Percentiles rank a stretch among this genome's conserved stretches.
Conservation (phyloP, 768 basidiomycete genomes). For the Termitomyces heimii region DNA sequence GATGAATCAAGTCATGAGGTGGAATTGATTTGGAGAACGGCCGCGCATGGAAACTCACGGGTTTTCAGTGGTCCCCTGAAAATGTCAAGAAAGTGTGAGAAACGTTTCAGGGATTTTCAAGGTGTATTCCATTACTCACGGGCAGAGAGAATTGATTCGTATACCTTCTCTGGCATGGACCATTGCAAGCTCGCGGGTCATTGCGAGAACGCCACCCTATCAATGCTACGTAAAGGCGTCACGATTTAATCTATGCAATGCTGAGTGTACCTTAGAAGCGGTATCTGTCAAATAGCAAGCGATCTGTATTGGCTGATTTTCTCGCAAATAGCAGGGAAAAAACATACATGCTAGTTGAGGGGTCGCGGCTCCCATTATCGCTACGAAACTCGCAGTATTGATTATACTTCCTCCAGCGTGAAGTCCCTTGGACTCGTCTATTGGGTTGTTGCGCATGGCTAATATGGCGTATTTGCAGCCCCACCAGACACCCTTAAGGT, state of each 20-base stretch:
- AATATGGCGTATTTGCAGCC: conserved; percentile 96
- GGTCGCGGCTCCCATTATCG: conserved; percentile 91
- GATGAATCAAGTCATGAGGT: conserved; percentile 11
- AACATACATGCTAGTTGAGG: conserved; percentile 96
- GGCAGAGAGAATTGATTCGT: conserved; percentile 92
- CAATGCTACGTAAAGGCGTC: not conserved
- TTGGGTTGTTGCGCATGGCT: conserved; percentile 92
- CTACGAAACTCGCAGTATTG: conserved; percentile 97
- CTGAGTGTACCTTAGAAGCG: conserved; percentile 70
- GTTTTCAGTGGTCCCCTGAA: conserved; percentile 90
- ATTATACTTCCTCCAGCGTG: conserved; percentile 88
- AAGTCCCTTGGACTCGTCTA: conserved; percentile 75
- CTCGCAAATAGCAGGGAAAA: not conserved
- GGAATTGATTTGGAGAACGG: not conserved
- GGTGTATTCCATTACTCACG: conserved; percentile 44
- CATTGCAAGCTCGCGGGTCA: conserved; percentile 97
- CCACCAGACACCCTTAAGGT: conserved; percentile 99
- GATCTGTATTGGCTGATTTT: conserved; percentile 11
- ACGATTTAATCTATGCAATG: not conserved
- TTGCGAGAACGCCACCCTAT: conserved; percentile 93
- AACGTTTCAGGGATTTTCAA: not conserved
- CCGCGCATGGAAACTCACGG: conserved; percentile 43
- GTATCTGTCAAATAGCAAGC: conserved; percentile 53
- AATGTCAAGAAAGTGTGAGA: conserved; percentile 8
- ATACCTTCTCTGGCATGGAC: conserved; percentile 98